Base-by-base conservation (phyloP, 106 monocot genomes). In the Allium cepa region DNA sequence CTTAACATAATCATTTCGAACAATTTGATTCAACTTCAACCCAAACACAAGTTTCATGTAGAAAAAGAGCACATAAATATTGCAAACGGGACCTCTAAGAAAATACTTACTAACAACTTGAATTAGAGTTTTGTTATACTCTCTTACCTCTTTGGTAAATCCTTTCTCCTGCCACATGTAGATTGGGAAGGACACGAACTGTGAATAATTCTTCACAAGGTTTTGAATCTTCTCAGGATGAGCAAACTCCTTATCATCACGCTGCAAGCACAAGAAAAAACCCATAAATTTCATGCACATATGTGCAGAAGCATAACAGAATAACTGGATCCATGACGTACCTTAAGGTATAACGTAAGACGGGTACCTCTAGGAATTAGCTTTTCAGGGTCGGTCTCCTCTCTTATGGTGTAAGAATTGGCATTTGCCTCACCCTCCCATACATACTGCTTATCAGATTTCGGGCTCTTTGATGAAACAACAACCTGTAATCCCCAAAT, bases 141-240 rank as follows among this genome's bases (percentile, higher is more conserved):
- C 59, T 4, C 8, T 47, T 74, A 93, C 97, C 93, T 99, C 97
- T 73, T 99, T 99, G 6, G 92, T 85, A 58, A 80, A 87, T 12
- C 97, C 97, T 56, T 99, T 99, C 68, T 99, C 97, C 80, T 99
- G 86, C 97, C 97, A 99, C 7, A 82, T 93, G 67, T 87, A 90
- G 28, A 99, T 99, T 26, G 97, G 97, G 58, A 99, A 99, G 49
- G 92, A 93, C 46, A 99, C 93, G 77, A 99, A 99, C 66, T 99
- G 97, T n/a, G 97, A 99, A 51, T 99, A 99, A 69, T 99, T 99
- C 85, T 92, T 99, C 62, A 99, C 87, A 60, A 99, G 93, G 12
- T 87, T 99, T 56, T 93, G 87, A 52, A 99, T 90, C 75, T 55
- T 93, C 66, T 99, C 97, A 56, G 97, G 89, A 69, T 99, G 88